Evolutionary conservation across 2,329 filamentous ascomycete genomes (phyloP).

Genomic region (Pyrenochaeta sp.): DNA sequence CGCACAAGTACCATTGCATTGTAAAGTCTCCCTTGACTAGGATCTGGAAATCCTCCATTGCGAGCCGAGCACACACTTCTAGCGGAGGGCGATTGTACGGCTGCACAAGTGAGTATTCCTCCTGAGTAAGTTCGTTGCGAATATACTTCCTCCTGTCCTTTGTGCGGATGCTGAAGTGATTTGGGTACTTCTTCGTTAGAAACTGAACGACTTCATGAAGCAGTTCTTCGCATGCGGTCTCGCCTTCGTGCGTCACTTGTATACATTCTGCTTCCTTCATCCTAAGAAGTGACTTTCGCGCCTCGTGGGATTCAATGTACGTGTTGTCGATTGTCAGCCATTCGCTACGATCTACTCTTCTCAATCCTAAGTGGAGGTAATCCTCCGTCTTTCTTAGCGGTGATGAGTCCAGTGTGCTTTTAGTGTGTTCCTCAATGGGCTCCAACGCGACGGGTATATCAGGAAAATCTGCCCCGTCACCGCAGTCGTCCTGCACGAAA

Average conservation of each 20-base stretch:
- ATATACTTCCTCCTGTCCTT: constrained; percentile 25
- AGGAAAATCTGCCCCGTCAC: constrained; percentile 38
- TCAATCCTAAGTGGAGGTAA: neutral
- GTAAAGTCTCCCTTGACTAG: constrained; percentile 55
- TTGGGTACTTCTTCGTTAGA: constrained; percentile 55
- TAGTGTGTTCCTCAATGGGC: constrained; percentile 8
- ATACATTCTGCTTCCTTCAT: constrained; percentile 54
- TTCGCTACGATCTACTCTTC: constrained; percentile 43
- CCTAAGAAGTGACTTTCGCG: constrained; percentile 53
- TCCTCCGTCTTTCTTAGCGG: neutral
- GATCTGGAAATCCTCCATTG: constrained; percentile 63
- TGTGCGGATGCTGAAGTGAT: constrained; percentile 49
- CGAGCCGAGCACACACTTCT: constrained; percentile 60
- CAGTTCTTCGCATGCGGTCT: constrained; percentile 58
- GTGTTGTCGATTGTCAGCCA: neutral
- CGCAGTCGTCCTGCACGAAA: constrained; percentile 43
- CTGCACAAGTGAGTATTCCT: constrained; percentile 53
- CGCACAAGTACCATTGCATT: constrained; percentile 58
- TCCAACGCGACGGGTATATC: constrained; percentile 23
- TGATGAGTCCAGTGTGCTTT: neutral
- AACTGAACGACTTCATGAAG: constrained; percentile 57
- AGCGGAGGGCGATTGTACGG: constrained; percentile 53
- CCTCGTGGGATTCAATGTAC: constrained; percentile 55
- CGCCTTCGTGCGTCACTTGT: constrained; percentile 55
- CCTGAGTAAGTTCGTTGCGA: constrained; percentile 55